Percentiles rank a stretch among this genome's conserved stretches.
Evolutionary conservation across 495 filamentous ascomycete genomes (phyloP).

Genomic region (Chaetomidium leptoderma): DNA sequence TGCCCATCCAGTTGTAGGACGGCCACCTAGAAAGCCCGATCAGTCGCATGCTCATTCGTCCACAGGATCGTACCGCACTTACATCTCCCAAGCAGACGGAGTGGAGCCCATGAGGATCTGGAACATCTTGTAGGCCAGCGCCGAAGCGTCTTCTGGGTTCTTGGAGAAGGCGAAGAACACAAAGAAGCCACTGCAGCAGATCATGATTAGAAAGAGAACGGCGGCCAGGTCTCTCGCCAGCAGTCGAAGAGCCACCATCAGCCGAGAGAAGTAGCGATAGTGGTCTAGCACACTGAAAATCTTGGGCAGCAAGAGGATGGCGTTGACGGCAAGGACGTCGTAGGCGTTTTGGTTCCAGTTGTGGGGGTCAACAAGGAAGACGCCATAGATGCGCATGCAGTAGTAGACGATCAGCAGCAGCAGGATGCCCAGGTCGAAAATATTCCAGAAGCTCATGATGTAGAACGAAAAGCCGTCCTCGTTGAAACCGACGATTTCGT

Average conservation of each 20-base stretch:
- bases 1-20: conserved; percentile 73
- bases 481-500: conserved; percentile 86
- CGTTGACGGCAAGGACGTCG: conserved; percentile 83
- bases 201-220: conserved; percentile 73
- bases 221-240: conserved; percentile 87
- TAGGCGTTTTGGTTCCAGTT: conserved; percentile 75
- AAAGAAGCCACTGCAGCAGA: conserved; percentile 88
- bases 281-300: conserved; percentile 90
- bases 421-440: conserved; percentile 85
- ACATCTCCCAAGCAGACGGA: conserved; percentile 50
- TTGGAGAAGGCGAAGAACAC: conserved; percentile 83
- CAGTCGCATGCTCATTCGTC: neutral
- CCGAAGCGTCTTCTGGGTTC: conserved; percentile 55
- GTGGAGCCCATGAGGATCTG: conserved; percentile 86
- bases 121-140: conserved; percentile 82
- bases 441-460: conserved; percentile 95
- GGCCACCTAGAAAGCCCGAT: conserved; percentile 59
- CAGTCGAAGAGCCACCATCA: conserved; percentile 86
- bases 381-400: conserved; percentile 77
- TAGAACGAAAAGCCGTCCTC: conserved; percentile 92
- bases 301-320: conserved; percentile 81
- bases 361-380: conserved; percentile 67
- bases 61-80: conserved; percentile 24
- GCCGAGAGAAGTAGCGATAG: conserved; percentile 89
- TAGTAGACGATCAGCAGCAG: conserved; percentile 85